Evolutionary conservation across 2,329 filamentous ascomycete species (phyloP).

Genomic region (Mycogone perniciosa): DNA sequence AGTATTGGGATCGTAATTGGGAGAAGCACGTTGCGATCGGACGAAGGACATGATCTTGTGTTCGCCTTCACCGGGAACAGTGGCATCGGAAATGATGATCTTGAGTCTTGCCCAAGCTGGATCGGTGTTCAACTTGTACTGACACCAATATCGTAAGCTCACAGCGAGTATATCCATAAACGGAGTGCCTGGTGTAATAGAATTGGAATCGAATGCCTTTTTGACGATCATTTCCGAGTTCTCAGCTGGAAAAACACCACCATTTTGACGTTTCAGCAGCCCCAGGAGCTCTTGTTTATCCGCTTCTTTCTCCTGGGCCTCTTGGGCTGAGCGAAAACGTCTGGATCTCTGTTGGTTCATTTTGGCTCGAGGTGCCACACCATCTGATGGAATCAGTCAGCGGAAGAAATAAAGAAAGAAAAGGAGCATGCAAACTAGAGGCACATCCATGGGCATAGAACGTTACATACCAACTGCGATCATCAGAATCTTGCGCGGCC

Average conservation of each 20-base stretch:
- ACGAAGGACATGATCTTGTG: conserved; percentile 99
- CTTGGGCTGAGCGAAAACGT: conserved; percentile 88
- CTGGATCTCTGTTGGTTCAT: conserved; percentile 99
- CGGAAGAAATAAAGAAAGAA: background rate
- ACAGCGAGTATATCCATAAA: conserved; percentile 96
- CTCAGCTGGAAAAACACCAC: conserved; percentile 56
- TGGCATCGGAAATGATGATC: conserved; percentile 97
- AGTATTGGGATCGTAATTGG: conserved; percentile 92
- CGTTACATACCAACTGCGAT: conserved; percentile 76
- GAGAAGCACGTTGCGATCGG: conserved; percentile 82
- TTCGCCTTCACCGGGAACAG: conserved; percentile 94
- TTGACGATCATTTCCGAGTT: conserved; percentile 59
- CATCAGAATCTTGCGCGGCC: conserved; percentile 91
- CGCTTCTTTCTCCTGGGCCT: conserved; percentile 88
- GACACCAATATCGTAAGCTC: conserved; percentile 91
- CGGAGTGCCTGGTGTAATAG: conserved; percentile 91
- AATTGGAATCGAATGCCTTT: conserved; percentile 85
- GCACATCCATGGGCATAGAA: background rate
- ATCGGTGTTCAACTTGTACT: conserved; percentile 96
- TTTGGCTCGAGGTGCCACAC: conserved; percentile 93
- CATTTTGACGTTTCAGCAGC: conserved; percentile 72
- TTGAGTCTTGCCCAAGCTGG: conserved; percentile 94
- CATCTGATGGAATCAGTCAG: conserved; percentile 52
- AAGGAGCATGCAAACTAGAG: background rate
- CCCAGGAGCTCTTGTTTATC: conserved; percentile 86